Evolutionary conservation across 148 eudicot species (phyloP), one percentile per base, ranked within the genome.

Genomic region (Euryodendron excelsum): DNA sequence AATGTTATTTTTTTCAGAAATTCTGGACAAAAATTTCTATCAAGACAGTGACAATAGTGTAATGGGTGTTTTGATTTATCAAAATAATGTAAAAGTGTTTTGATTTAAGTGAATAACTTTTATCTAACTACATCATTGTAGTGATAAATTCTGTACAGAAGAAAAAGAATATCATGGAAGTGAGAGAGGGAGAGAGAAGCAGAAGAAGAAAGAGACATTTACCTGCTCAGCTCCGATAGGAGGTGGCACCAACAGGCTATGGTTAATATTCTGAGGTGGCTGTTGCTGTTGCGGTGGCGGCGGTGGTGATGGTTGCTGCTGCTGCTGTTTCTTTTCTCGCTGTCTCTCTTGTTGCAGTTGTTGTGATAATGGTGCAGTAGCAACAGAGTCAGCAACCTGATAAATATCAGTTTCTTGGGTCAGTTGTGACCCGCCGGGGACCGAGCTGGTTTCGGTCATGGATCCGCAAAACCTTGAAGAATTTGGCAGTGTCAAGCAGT

Each of bases 401-500:
- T 79, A 61, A 58, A 27, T 13, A 27, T 50, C 77, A 53, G 55
- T 48, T 44, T 77, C 83, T 25, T 45, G 63, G 11, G 47, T 69
- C 68, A 56, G 61, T 41, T 74, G 75, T 11, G 41, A 50, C 10
- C 76, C 47, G 23, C 72, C 72, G 17, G 28, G 53, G 21, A 33
- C 36, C 9, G 52, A n/a, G n/a, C n/a, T n/a, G 6, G 63, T 36
- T 11, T 52, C 66, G 66, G 15, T 44, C 18, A 69, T 14, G 4
- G 82, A 76, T 21, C 74, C 78, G 25, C 64, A 71, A 62, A 81
- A 85, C 48, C 87, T 81, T 1, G 81, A 77, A n/a, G 84, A 69
- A 47, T 81, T 79, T 31, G 86, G 86, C 86, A 69, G 9, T 1
- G 85, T 58, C 72, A 85, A 70, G 78, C 85, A 87, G 0, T 87